phyloP scores from a whole-genome alignment of 768 basidiomycete genomes.

The Tricholoma sp. region DNA sequence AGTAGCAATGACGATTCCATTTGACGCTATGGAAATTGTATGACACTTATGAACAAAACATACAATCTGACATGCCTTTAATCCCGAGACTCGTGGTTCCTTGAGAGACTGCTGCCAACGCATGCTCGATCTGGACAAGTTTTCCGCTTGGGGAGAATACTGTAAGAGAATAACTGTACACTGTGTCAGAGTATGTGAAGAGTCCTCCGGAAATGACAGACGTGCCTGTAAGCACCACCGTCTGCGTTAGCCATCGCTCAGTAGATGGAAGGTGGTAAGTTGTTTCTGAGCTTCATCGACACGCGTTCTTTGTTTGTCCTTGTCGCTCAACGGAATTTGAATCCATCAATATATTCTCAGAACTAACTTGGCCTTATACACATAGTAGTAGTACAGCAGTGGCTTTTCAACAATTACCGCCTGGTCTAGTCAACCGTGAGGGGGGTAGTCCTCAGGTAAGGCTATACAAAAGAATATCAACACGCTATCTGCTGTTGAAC shows the following conservation, averaged over 20 bases:
- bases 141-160: slow-evolving; percentile 99
- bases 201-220: slow-evolving; percentile 6
- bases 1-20: slow-evolving; percentile 98
- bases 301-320: slow-evolving; percentile 20
- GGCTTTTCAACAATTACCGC: not conserved
- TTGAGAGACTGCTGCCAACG: slow-evolving; percentile 90
- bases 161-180: slow-evolving; percentile 88
- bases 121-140: slow-evolving; percentile 99
- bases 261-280: no score
- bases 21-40: slow-evolving; percentile 61
- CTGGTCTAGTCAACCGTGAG: slow-evolving; percentile 34
- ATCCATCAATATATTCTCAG: no score
- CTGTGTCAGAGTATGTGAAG: slow-evolving; percentile 5
- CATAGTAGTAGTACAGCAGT: not conserved
- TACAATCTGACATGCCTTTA: slow-evolving; percentile 64
- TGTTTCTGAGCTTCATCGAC: no score
- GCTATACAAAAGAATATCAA: slow-evolving; percentile 35
- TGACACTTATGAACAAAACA: slow-evolving; percentile 11
- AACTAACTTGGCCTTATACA: not conserved
- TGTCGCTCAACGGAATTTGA: slow-evolving; percentile 3
- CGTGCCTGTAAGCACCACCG: slow-evolving; percentile 74
- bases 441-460: slow-evolving; percentile 85
- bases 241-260: slow-evolving; percentile 72
- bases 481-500: slow-evolving; percentile 1
- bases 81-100: slow-evolving; percentile 98